A percentile compares a stretch with the other conserved stretches of the same genome.
These are phyloP conservation scores for Pseudotulostoma volvatum DNA, from an alignment of 495 filamentous ascomycete genomes.

Conservation along the genomic window DNA sequence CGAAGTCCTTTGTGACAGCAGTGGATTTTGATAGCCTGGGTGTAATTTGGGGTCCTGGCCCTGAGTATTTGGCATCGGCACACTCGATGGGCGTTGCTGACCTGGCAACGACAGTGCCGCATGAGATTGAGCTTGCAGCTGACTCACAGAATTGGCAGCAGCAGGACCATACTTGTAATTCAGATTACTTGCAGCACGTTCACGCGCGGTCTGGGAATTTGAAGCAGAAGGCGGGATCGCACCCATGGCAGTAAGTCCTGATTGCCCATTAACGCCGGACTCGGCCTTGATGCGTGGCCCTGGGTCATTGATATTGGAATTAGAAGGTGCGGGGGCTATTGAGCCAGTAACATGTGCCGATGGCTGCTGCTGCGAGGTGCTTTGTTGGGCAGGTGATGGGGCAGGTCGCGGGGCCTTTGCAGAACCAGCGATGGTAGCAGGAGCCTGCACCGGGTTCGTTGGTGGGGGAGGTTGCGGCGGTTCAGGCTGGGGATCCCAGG, in stretches of 20 bases:
- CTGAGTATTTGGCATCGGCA: constrained; percentile 29
- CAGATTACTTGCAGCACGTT: constrained; percentile 50
- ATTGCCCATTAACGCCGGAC: constrained; percentile 38
- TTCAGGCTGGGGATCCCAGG: constrained; percentile 67
- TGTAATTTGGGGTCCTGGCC: constrained; percentile 33
- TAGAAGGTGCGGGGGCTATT: constrained; percentile 17
- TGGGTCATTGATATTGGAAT: constrained; percentile 25
- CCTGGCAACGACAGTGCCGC: constrained; percentile 24
- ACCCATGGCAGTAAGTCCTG: constrained; percentile 24
- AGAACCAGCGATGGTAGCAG: constrained; percentile 36
- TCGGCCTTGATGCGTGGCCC: constrained; percentile 56
- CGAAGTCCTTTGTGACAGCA: constrained; percentile 19
- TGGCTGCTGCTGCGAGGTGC: constrained; percentile 16
- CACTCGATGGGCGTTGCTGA: constrained; percentile 28
- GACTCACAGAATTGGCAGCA: constrained; percentile 53
- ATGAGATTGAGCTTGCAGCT: constrained; percentile 35
- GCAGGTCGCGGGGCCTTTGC: constrained; percentile 35
- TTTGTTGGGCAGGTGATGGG: constrained; percentile 16
- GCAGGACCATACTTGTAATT: constrained; percentile 54
- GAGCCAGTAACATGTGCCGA: constrained; percentile 3
- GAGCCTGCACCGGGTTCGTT: constrained; percentile 27
- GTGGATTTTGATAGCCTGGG: constrained; percentile 27
- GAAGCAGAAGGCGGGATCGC: constrained; percentile 21
- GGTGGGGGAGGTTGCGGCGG: no score
- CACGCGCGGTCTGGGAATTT: constrained; percentile 35